phyloP scores from a whole-genome alignment of 2,329 filamentous ascomycete genomes.

The Fusarium sp. region DNA sequence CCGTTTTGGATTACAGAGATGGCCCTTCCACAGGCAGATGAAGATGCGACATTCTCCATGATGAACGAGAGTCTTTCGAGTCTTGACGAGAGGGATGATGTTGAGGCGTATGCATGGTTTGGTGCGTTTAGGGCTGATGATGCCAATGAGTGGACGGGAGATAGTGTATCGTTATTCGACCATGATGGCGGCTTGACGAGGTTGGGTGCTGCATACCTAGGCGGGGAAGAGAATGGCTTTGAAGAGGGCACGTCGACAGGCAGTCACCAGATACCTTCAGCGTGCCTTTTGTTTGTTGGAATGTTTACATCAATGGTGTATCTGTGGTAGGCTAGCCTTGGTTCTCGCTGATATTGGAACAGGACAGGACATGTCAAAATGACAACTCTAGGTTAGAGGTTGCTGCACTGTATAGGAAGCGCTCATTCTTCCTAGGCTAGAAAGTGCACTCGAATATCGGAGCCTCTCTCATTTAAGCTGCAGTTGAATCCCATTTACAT shows the following conservation, averaged over 20 bases:
- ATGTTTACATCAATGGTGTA: background rate
- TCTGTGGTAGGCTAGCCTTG: background rate
- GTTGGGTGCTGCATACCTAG: conserved; percentile 51
- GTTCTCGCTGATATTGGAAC: no score
- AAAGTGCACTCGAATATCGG: no score
- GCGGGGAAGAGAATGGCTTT: conserved; percentile 52
- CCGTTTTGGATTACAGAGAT: conserved; percentile 54
- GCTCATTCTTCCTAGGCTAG: no score
- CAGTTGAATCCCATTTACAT: background rate
- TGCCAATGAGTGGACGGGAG: conserved; percentile 53
- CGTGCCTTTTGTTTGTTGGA: conserved; percentile 1
- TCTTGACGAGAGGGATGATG: conserved; percentile 47
- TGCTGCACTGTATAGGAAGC: no score
- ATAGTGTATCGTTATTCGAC: conserved; percentile 51
- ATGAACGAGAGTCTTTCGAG: conserved; percentile 52
- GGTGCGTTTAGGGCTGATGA: conserved; percentile 51
- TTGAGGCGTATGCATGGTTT: conserved; percentile 54
- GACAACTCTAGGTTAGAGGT: no score
- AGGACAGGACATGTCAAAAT: no score
- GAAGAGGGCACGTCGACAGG: conserved; percentile 44
- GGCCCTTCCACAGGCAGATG: conserved; percentile 49
- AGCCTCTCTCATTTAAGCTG: no score
- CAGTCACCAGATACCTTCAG: background rate
- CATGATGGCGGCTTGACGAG: conserved; percentile 51
- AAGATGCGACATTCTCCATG: conserved; percentile 50